phyloP scores from a whole-genome alignment of 306 rosid species.

The Echinosophora koreensis region DNA sequence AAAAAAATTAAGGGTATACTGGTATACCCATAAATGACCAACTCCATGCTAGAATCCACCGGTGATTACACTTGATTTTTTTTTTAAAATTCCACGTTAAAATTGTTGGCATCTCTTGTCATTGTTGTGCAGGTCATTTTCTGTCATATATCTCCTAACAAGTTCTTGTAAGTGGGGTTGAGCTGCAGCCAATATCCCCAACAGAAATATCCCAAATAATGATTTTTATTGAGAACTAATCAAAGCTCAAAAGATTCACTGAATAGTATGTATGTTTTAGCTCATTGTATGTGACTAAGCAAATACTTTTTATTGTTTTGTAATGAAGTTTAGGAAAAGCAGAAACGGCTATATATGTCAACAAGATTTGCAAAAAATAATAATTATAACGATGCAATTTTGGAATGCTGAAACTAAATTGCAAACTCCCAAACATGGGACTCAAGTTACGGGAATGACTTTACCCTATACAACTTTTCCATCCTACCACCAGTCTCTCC shows the following conservation, averaged over 20 bases:
- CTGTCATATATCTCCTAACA: no score
- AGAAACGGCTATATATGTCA: slow-evolving; percentile 25
- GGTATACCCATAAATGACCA: no score
- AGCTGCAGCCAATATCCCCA: no score
- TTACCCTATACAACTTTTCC: background rate
- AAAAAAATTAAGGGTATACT: no score
- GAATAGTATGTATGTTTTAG: background rate
- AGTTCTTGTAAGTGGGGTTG: no score
- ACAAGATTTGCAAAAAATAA: slow-evolving; percentile 38
- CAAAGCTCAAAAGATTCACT: background rate
- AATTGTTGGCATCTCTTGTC: no score
- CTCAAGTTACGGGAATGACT: background rate
- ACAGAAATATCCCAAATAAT: background rate
- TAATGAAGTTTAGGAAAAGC: slow-evolving; percentile 17
- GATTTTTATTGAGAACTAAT: background rate
- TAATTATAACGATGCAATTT: background rate
- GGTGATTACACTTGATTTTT: no score
- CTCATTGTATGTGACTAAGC: background rate
- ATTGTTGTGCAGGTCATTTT: no score
- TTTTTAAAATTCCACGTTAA: no score
- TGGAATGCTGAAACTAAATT: slow-evolving; percentile 35
- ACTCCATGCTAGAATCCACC: no score
- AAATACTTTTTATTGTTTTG: background rate
- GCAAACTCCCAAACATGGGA: slow-evolving; percentile 37
- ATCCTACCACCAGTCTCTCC: background rate